Percentiles rank a stretch among this genome's conserved stretches.
phyloP scores from a whole-genome alignment of 352 stramenopile genomes.

The Phytophthora tentaculata region DNA sequence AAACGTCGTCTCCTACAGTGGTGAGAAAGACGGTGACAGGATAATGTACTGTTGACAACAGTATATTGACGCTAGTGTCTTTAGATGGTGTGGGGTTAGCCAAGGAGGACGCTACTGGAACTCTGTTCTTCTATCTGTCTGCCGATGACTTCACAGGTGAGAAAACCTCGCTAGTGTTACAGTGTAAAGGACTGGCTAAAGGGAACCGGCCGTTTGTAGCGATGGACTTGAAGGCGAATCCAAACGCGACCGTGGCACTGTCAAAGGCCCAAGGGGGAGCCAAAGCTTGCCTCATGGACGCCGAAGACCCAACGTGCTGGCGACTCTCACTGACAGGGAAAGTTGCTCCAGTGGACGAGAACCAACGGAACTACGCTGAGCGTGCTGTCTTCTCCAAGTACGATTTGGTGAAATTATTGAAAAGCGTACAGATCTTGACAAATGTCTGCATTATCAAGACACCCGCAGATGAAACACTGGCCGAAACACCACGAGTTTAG shows the following conservation, averaged over 20 bases:
- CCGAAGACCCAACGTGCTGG: conserved; percentile 77
- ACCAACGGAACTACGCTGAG: conserved; percentile 49
- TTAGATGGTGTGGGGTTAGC: conserved; percentile 61
- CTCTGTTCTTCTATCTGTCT: conserved; percentile 77
- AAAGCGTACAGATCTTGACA: neutral
- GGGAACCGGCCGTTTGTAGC: conserved; percentile 12
- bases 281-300: conserved; percentile 61
- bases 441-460: conserved; percentile 30
- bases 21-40: conserved; percentile 26
- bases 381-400: conserved; percentile 67
- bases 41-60: neutral
- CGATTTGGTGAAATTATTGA: neutral
- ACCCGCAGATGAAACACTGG: conserved; percentile 77
- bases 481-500: conserved; percentile 58
- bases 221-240: conserved; percentile 55
- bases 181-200: neutral
- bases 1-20: conserved; percentile 72
- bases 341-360: conserved; percentile 43
- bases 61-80: neutral
- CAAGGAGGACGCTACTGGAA: conserved; percentile 54
- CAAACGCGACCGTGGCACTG: conserved; percentile 60
- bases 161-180: neutral
- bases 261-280: conserved; percentile 57
- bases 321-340: conserved; percentile 58
- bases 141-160: conserved; percentile 42